Evolutionary conservation across 2,329 filamentous ascomycete genomes (phyloP), one percentile per base, ranked within the genome.

Genomic region (Alternaria longipes): DNA sequence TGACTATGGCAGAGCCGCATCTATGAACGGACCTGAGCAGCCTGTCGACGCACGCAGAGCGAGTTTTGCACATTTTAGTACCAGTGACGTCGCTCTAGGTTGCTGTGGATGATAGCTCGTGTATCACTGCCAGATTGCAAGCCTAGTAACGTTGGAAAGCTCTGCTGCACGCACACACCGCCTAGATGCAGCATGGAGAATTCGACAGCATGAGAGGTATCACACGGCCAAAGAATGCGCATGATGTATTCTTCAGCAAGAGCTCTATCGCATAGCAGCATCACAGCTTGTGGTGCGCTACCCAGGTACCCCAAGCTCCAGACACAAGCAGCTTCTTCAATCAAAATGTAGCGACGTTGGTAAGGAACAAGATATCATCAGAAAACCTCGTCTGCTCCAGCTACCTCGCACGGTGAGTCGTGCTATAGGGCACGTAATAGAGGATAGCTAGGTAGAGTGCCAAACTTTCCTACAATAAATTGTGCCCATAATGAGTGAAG

Each of bases 301-400:
- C 38, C 38, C 18, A 41, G 20, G 9, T 22, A 22, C 18, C 20
- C 30, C 20, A 24, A 28, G 36, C 42, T 45, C 12, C 26, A 42
- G 22, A 55, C 28, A 24, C 20, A 36, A 45, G 40, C 40, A 61
- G 54, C 54, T 24, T 49, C 56, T 18, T 32, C 14, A 36, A 16
- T 30, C 34, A 51, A 50, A 59, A 82, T 89, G 86, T 89, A 81
- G 86, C 85, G 79, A 80, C 86, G 85, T 89, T 83, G 85, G 86
- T 89, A 89, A 89, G 86, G 87, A 88, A 87, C 85, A 78, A 79
- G 80, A 81, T 82, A 82, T 88, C 84, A 87, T 86, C 69, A 82
- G 82, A 72, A 78, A 58, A 67, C 84, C 82, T 88, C 84, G 81
- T 84, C 80, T 80, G 85, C 85, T 89, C 87, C 87, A 90, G 86